Evolutionary conservation across 1,284 basidiomycete genomes (phyloP).

Genomic region (Xanthoconium separans): DNA sequence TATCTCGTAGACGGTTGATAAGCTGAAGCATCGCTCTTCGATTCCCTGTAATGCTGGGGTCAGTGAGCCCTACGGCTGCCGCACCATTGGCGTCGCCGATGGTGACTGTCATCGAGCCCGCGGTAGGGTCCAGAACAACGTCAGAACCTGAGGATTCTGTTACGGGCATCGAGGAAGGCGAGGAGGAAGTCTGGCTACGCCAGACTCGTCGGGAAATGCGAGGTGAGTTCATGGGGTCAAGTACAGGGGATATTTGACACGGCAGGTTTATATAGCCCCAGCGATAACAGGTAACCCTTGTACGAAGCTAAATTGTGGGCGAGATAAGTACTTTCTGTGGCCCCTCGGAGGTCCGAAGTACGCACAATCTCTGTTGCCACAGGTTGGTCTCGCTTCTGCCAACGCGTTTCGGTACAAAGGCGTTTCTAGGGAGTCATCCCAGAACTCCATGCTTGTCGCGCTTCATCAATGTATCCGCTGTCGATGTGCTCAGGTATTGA

Average conservation of each 20-base stretch:
- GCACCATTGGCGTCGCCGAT: background rate
- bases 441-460: background rate
- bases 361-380: too few relatives aligned
- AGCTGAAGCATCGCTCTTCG: conserved; percentile 49
- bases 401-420: background rate
- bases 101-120: background rate
- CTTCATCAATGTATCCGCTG: background rate
- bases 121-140: background rate
- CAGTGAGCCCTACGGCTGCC: conserved; percentile 45
- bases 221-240: background rate
- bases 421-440: background rate
- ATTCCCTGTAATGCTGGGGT: conserved; percentile 35
- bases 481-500: background rate
- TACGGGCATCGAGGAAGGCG: background rate
- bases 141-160: background rate
- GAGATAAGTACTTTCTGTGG: background rate
- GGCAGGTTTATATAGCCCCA: conserved; percentile 7
- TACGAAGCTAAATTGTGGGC: background rate
- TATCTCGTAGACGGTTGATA: conserved; percentile 53
- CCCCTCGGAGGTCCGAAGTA: background rate
- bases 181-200: background rate
- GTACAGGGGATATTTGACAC: background rate
- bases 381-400: too few relatives aligned
- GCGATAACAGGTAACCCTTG: background rate
- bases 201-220: background rate